Percentiles rank a stretch among this genome's conserved stretches.
phyloP scores from a whole-genome alignment of 1,284 basidiomycete species.

The Puccinia novopanici region DNA sequence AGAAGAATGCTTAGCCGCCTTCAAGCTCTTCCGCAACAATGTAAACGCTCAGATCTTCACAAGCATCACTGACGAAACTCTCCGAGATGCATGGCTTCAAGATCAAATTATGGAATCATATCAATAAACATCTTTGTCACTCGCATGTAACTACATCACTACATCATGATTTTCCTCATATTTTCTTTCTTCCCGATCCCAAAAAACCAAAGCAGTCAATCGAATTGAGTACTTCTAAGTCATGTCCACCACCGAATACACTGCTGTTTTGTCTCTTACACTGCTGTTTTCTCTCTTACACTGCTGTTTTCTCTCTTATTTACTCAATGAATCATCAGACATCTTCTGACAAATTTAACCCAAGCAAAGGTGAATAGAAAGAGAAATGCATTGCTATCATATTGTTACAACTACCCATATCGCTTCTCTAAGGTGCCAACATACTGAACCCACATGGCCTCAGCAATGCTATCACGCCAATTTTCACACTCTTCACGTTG shows the following conservation, averaged over 20 bases:
- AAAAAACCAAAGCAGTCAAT: too few species aligned
- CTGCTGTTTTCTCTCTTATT: too few species aligned
- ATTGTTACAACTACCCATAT: background rate
- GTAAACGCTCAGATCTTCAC: slow-evolving; percentile 3
- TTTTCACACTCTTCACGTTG: background rate
- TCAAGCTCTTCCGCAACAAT: slow-evolving; percentile 1
- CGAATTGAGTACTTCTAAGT: too few species aligned
- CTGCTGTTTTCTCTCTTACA: too few species aligned
- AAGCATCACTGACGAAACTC: background rate
- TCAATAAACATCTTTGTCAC: background rate
- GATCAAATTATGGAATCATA: background rate
- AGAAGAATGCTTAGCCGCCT: too few species aligned
- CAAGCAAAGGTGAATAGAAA: background rate
- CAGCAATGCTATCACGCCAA: background rate
- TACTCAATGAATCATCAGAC: too few species aligned
- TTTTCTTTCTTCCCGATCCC: background rate
- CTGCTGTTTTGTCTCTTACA: too few species aligned
- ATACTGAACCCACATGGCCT: background rate
- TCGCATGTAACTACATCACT: too few species aligned
- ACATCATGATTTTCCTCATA: background rate
- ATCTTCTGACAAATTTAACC: too few species aligned
- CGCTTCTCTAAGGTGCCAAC: background rate
- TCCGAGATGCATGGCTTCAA: background rate
- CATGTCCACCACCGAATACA: too few species aligned
- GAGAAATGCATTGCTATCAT: too few species aligned